Evolutionary conservation across 306 rosid species (phyloP).

Genomic region (Rosa rugosa): DNA sequence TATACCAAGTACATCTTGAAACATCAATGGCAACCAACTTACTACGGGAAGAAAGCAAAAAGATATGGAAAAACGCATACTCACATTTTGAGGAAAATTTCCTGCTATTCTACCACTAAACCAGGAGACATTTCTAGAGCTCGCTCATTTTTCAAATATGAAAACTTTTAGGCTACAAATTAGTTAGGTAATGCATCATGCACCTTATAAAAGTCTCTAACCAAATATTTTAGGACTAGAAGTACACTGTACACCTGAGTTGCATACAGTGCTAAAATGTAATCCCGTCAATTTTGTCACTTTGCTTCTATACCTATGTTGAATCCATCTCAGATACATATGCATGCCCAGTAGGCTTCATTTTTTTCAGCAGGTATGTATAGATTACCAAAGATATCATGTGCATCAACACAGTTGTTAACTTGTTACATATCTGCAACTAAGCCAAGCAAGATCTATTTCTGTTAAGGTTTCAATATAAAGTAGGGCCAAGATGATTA

Average conservation of each 20-base stretch:
- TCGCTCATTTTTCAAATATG: background rate
- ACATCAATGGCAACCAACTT: background rate
- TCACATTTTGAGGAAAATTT: background rate
- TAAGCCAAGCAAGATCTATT: background rate
- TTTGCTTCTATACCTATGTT: background rate
- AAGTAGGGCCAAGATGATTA: constrained; percentile 21
- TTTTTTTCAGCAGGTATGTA: background rate
- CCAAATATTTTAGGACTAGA: background rate
- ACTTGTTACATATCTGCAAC: background rate
- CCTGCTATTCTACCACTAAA: background rate
- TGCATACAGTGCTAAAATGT: background rate
- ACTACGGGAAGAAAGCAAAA: background rate
- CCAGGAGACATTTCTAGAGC: background rate
- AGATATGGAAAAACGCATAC: background rate
- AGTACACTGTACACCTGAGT: background rate
- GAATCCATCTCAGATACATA: background rate
- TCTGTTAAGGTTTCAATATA: constrained; percentile 4
- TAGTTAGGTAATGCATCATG: background rate
- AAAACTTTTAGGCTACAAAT: background rate
- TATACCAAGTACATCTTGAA: background rate
- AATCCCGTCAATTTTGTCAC: background rate
- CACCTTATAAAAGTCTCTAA: background rate
- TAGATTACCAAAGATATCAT: background rate
- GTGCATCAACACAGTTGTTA: background rate
- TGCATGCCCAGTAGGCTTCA: background rate